These are phyloP conservation scores for Tolypocladium tundrense DNA, from an alignment of 2,329 filamentous ascomycete species.

Conservation along the genomic window DNA sequence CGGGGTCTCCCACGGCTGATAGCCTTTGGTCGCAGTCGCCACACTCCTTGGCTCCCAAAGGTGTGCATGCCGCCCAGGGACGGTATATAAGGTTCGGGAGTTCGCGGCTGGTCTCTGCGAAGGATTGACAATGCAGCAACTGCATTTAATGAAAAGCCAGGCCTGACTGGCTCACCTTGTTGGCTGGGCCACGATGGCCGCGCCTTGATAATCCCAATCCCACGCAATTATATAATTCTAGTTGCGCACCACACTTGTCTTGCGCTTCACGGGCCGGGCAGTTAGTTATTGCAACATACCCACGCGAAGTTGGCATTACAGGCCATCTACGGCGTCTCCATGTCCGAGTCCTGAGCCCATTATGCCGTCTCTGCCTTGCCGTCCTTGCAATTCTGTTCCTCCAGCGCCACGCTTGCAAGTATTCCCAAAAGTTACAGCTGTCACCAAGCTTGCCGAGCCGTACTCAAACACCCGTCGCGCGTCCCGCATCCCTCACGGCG, in stretches of 20 bases:
- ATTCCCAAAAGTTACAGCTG: background rate
- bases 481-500: constrained; percentile 6
- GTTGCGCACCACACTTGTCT: background rate
- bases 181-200: background rate
- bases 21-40: background rate
- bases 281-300: background rate
- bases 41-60: background rate
- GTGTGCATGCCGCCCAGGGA: no score
- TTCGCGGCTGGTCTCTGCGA: background rate
- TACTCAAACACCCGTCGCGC: background rate
- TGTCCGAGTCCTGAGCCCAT: background rate
- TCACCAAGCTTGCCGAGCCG: background rate
- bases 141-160: background rate
- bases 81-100: background rate
- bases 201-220: no score
- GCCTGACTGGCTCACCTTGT: background rate
- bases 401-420: background rate
- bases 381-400: background rate
- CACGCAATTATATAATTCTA: no score
- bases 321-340: background rate
- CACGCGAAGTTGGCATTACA: background rate
- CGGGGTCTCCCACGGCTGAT: background rate
- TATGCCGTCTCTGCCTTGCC: background rate
- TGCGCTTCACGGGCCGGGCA: background rate
- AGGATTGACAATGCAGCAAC: background rate